Evolutionary conservation across 2,329 filamentous ascomycete species (phyloP).

Genomic region (Calonectria ilicicola): DNA sequence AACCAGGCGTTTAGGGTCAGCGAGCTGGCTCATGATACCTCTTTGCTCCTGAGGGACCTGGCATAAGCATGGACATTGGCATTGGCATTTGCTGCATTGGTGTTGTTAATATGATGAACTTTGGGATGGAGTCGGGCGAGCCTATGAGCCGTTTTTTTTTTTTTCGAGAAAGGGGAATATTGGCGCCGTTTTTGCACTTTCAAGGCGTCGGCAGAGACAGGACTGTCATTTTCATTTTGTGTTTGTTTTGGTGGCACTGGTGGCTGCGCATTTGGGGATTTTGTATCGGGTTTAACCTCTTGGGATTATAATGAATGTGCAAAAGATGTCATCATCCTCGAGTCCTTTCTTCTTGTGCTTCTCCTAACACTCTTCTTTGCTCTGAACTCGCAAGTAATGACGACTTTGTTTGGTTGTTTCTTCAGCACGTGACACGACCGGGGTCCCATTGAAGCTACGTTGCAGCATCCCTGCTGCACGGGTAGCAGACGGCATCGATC

Average conservation of each 20-base stretch:
- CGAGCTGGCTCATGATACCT: constrained; percentile 37
- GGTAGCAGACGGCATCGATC: constrained; percentile 23
- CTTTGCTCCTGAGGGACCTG: constrained; percentile 36
- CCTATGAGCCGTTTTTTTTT: constrained; percentile 25
- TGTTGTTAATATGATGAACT: constrained; percentile 41
- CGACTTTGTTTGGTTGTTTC: background rate
- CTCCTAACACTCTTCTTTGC: background rate
- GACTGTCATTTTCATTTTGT: constrained; percentile 33
- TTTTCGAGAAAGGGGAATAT: constrained; percentile 33
- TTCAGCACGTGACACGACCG: constrained; percentile 30
- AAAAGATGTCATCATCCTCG: constrained; percentile 17
- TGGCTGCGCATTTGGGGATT: constrained; percentile 37
- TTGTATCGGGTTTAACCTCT: constrained; percentile 34
- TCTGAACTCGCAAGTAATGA: background rate
- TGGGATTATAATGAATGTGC: constrained; percentile 42
- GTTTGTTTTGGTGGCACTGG: constrained; percentile 34
- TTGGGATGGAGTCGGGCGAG: constrained; percentile 41
- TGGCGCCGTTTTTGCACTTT: constrained; percentile 44
- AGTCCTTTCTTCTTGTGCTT: background rate
- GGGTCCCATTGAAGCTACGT: constrained; percentile 11
- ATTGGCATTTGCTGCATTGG: constrained; percentile 33
- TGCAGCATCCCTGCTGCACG: constrained; percentile 18
- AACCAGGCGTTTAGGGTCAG: constrained; percentile 42
- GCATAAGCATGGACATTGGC: constrained; percentile 29
- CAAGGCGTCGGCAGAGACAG: constrained; percentile 40